Evolutionary conservation across 106 monocot genomes (phyloP).

Genomic region (Cymbidium sinense): DNA sequence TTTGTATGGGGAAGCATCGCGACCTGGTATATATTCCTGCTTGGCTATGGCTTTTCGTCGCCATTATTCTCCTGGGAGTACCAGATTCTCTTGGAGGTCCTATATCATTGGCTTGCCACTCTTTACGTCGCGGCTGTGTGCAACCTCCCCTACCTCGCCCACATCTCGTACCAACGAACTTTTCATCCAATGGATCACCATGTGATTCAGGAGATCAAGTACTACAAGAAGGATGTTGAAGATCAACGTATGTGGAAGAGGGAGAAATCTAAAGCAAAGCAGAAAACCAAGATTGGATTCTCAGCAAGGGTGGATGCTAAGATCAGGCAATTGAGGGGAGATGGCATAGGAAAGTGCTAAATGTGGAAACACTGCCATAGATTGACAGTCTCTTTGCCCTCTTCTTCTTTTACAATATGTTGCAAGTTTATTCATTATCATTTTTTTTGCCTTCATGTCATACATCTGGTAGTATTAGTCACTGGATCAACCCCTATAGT

Average conservation of each 20-base stretch:
- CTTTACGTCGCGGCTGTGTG: slow-evolving; percentile 38
- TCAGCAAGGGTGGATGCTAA: slow-evolving; percentile 60
- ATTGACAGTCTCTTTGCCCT: neutral
- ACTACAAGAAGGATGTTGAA: slow-evolving; percentile 53
- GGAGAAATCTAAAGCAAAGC: slow-evolving; percentile 51
- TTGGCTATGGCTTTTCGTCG: slow-evolving; percentile 37
- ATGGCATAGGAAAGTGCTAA: slow-evolving; percentile 34
- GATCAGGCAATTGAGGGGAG: slow-evolving; percentile 43
- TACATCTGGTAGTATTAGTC: neutral
- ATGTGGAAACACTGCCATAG: slow-evolving; percentile 22
- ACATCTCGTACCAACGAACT: slow-evolving; percentile 50
- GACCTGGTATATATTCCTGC: slow-evolving; percentile 58
- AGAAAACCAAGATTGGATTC: slow-evolving; percentile 62
- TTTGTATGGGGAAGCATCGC: slow-evolving; percentile 68
- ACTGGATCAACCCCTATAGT: neutral
- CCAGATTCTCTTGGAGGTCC: slow-evolving; percentile 37
- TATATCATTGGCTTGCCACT: slow-evolving; percentile 42
- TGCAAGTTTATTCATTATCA: neutral
- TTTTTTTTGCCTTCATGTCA: neutral
- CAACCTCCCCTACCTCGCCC: slow-evolving; percentile 48
- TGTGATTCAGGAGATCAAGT: slow-evolving; percentile 70
- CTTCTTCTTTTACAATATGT: neutral
- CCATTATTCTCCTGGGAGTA: slow-evolving; percentile 30
- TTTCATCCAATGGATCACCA: slow-evolving; percentile 68
- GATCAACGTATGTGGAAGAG: slow-evolving; percentile 66